A percentile compares a stretch with the other conserved stretches of the same genome.
Conservation (phyloP, 2,329 filamentous ascomycete genomes). For the Hypoxylon sp. region DNA sequence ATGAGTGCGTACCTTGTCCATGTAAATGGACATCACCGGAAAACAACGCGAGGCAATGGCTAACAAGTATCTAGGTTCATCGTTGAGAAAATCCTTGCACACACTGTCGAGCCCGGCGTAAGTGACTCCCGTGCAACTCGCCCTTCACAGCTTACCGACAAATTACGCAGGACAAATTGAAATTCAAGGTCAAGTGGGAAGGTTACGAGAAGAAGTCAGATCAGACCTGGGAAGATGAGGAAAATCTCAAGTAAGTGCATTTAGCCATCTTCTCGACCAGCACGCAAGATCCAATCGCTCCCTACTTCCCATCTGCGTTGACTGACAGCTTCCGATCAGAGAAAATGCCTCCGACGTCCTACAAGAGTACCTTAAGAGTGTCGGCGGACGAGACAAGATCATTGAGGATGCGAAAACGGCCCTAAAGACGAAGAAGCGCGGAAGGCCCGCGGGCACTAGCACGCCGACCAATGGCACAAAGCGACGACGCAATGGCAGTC, state of each 20-base stretch:
- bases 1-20: constrained; percentile 45
- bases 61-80: constrained; percentile 67
- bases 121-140: constrained; percentile 38
- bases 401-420: constrained; percentile 64
- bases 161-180: constrained; percentile 59
- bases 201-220: constrained; percentile 79
- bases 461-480: constrained; percentile 58
- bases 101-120: constrained; percentile 71
- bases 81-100: constrained; percentile 78
- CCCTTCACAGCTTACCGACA: constrained; percentile 18
- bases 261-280: constrained; percentile 41
- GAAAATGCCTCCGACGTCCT: constrained; percentile 72
- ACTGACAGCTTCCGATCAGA: constrained; percentile 51
- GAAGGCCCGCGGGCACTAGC: constrained; percentile 58
- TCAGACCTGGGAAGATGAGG: constrained; percentile 82
- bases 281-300: background rate
- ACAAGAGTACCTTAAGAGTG: constrained; percentile 70
- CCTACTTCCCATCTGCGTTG: background rate
- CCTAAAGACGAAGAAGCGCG: constrained; percentile 69
- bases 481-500: constrained; percentile 62
- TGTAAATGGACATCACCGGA: background rate
- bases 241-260: constrained; percentile 69
- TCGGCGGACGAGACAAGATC: constrained; percentile 73
- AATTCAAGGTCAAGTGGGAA: constrained; percentile 84
- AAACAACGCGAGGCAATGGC: background rate